phyloP scores from a whole-genome alignment of 2,329 filamentous ascomycete genomes.

The Dothidotthia symphoricarpi region DNA sequence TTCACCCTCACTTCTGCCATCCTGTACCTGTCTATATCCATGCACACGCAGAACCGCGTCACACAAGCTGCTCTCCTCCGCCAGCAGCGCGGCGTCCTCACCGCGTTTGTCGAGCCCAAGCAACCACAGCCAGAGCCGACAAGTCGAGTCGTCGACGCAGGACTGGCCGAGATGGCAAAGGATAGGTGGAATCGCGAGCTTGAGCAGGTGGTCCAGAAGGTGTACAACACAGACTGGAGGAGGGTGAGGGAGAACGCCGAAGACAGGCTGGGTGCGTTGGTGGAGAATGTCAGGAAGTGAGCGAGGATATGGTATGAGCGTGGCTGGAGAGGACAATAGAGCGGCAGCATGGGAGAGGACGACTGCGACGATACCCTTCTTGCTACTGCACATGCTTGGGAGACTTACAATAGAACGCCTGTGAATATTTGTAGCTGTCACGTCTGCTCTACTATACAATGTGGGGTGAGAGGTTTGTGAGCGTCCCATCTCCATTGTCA shows the following conservation, averaged over 20 bases:
- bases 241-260: conserved; percentile 43
- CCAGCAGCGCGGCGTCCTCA: conserved; percentile 47
- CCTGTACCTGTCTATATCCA: conserved; percentile 41
- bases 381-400: conserved; percentile 11
- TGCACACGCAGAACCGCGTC: conserved; percentile 50
- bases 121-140: conserved; percentile 42
- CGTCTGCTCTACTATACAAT: background rate
- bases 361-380: conserved; percentile 21
- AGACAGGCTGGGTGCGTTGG: conserved; percentile 38
- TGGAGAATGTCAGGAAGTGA: conserved; percentile 36
- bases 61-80: conserved; percentile 48
- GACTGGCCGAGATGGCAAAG: conserved; percentile 49
- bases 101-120: conserved; percentile 46
- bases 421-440: conserved; percentile 6
- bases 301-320: conserved; percentile 20
- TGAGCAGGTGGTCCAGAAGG: conserved; percentile 44
- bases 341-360: conserved; percentile 1
- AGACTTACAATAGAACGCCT: conserved; percentile 2
- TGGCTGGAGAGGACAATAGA: too few relatives aligned
- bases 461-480: too few relatives aligned
- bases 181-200: conserved; percentile 52
- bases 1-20: conserved; percentile 50
- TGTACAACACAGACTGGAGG: conserved; percentile 50
- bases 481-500: background rate
- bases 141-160: conserved; percentile 41